Percentiles rank a stretch among this genome's conserved stretches.
phyloP scores from a whole-genome alignment of 2,329 filamentous ascomycete species.

The Alternaria infectoria region DNA sequence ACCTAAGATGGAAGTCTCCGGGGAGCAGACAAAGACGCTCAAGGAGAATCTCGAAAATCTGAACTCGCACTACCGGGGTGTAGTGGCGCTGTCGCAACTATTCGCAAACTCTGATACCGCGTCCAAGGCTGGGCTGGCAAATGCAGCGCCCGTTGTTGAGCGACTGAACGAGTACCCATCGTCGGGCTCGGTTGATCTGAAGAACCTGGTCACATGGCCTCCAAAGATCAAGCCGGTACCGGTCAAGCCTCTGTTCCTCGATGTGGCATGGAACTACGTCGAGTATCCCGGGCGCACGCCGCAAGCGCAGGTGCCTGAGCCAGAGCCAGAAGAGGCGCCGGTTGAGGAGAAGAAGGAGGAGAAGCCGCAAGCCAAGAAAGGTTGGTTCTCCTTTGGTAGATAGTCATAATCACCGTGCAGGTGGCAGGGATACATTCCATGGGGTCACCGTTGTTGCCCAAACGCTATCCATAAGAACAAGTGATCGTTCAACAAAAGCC shows the following conservation, averaged over 20 bases:
- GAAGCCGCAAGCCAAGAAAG: constrained; percentile 54
- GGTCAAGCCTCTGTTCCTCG: constrained; percentile 93
- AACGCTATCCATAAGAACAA: not conserved
- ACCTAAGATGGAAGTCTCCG: constrained; percentile 71
- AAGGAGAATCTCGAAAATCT: constrained; percentile 70
- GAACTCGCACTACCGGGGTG: constrained; percentile 79
- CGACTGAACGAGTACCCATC: constrained; percentile 76
- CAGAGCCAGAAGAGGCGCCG: constrained; percentile 30
- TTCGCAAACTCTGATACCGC: constrained; percentile 56
- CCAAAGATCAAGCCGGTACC: constrained; percentile 83
- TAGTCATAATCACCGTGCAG: constrained; percentile 26
- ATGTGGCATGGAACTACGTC: constrained; percentile 98
- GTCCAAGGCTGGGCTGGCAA: constrained; percentile 52
- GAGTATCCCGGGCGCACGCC: constrained; percentile 75
- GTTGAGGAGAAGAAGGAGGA: constrained; percentile 39
- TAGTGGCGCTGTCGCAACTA: constrained; percentile 80
- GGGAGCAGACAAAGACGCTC: constrained; percentile 65
- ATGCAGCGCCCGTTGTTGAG: constrained; percentile 71
- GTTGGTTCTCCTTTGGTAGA: constrained; percentile 60
- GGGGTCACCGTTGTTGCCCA: constrained; percentile 8
- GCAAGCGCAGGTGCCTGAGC: constrained; percentile 34
- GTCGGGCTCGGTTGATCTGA: constrained; percentile 70
- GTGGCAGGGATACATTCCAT: constrained; percentile 1
- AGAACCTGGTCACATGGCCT: constrained; percentile 84
- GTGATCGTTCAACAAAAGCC: not conserved